Percentiles rank a stretch among this genome's conserved stretches.
These are phyloP conservation scores for Phytophthora hibernalis DNA, from an alignment of 352 stramenopile species.

Conservation along the genomic window DNA sequence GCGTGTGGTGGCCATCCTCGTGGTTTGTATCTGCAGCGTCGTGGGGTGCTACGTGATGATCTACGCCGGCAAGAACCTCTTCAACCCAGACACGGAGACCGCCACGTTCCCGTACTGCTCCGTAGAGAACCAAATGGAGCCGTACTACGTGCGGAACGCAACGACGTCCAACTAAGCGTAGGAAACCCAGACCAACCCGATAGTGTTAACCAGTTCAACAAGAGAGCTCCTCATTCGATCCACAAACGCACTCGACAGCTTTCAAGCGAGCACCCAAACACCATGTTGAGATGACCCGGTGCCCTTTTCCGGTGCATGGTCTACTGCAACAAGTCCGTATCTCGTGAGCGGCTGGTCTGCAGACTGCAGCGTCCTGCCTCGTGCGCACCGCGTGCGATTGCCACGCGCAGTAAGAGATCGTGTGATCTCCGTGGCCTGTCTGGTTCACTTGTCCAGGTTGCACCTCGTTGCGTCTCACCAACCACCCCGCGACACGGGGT, in stretches of 20 bases:
- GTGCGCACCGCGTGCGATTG: slow-evolving; percentile 11
- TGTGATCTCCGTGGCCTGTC: slow-evolving; percentile 21
- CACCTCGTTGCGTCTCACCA: slow-evolving; percentile 26
- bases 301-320: slow-evolving; percentile 30
- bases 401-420: slow-evolving; percentile 26
- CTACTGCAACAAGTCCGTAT: slow-evolving; percentile 28
- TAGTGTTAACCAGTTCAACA: slow-evolving; percentile 35
- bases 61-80: slow-evolving; percentile 42
- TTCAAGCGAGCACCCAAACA: slow-evolving; percentile 15
- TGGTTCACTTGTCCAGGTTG: slow-evolving; percentile 27
- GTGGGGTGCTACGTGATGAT: slow-evolving; percentile 47
- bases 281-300: slow-evolving; percentile 20
- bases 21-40: slow-evolving; percentile 38
- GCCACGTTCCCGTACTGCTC: slow-evolving; percentile 41
- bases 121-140: slow-evolving; percentile 33
- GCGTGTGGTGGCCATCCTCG: slow-evolving; percentile 27
- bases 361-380: slow-evolving; percentile 23
- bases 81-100: slow-evolving; percentile 33
- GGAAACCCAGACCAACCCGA: slow-evolving; percentile 6
- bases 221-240: slow-evolving; percentile 25
- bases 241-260: not conserved
- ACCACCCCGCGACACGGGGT: not conserved
- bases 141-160: slow-evolving; percentile 34
- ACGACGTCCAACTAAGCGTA: slow-evolving; percentile 30
- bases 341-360: slow-evolving; percentile 29